Evolutionary conservation across 2,329 filamentous ascomycete genomes (phyloP).

Genomic region (Xylariaceae sp.): DNA sequence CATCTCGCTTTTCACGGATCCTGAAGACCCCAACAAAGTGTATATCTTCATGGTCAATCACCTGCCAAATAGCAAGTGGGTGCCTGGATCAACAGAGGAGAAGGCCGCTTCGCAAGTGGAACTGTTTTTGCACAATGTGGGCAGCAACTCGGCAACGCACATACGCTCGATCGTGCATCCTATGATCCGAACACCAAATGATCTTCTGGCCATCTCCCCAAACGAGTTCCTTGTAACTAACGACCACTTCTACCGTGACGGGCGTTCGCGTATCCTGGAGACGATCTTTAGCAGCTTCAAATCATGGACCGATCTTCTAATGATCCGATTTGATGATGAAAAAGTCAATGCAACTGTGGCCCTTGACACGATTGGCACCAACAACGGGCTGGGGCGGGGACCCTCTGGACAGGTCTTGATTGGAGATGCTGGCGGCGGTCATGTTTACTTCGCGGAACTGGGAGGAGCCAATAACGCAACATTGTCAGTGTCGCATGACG

Average conservation of each 20-base stretch:
- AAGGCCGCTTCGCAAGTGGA: conserved; percentile 54
- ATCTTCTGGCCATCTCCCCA: conserved; percentile 48
- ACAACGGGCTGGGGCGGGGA: conserved; percentile 57
- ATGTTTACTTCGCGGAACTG: conserved; percentile 42
- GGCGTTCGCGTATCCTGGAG: conserved; percentile 46
- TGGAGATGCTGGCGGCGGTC: conserved; percentile 42
- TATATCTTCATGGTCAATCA: conserved; percentile 64
- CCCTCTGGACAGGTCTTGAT: conserved; percentile 41
- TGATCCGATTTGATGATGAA: conserved; percentile 37
- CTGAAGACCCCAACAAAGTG: conserved; percentile 45
- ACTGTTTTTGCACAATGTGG: conserved; percentile 53
- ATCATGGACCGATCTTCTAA: conserved; percentile 51
- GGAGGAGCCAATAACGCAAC: conserved; percentile 26
- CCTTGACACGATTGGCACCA: conserved; percentile 46
- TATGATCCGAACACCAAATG: conserved; percentile 57
- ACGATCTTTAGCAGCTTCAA: conserved; percentile 36
- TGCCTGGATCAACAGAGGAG: conserved; percentile 20
- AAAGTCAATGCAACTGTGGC: conserved; percentile 44
- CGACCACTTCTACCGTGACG: conserved; percentile 54
- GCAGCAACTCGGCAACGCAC: conserved; percentile 40
- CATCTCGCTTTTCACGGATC: conserved; percentile 50
- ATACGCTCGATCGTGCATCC: conserved; percentile 53
- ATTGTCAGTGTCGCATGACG: conserved; percentile 40
- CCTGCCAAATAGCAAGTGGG: conserved; percentile 45
- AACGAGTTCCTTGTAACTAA: conserved; percentile 58